These are phyloP conservation scores for Camelina laxa DNA, from an alignment of 345 rosid species.

Conservation along the genomic window DNA sequence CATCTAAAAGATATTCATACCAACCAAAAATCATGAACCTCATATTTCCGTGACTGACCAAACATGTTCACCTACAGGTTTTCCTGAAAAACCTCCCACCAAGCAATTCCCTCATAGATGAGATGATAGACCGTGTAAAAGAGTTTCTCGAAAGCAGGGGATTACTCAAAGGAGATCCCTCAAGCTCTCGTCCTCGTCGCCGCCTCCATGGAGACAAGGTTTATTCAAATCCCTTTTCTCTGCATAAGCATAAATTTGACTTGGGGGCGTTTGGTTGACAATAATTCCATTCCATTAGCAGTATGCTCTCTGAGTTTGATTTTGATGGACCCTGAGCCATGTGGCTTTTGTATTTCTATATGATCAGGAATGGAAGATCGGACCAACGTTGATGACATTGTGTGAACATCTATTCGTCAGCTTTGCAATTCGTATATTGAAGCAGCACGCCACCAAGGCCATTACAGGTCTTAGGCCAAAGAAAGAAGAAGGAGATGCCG, in stretches of 20 bases:
- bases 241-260: neutral
- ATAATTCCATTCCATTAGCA: neutral
- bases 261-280: neutral
- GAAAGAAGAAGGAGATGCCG: conserved; percentile 43
- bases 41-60: conserved; percentile 20
- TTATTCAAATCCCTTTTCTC: conserved; percentile 20
- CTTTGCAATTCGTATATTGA: conserved; percentile 75
- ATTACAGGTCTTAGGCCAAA: conserved; percentile 48
- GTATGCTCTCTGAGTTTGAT: neutral
- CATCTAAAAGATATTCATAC: neutral
- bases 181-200: conserved; percentile 65
- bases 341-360: conserved; percentile 7
- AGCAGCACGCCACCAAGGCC: conserved; percentile 59
- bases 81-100: conserved; percentile 89
- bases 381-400: conserved; percentile 75
- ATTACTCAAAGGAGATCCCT: conserved; percentile 84
- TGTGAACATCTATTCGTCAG: conserved; percentile 93
- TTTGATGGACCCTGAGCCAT: conserved; percentile 12
- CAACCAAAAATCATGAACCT: conserved; percentile 7
- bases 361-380: conserved; percentile 86
- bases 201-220: conserved; percentile 81
- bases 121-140: conserved; percentile 89
- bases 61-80: conserved; percentile 55
- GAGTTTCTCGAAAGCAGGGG: conserved; percentile 87
- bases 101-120: conserved; percentile 79